Conservation (phyloP, 352 stramenopile genomes). For the Phytophthora pinifolia region DNA sequence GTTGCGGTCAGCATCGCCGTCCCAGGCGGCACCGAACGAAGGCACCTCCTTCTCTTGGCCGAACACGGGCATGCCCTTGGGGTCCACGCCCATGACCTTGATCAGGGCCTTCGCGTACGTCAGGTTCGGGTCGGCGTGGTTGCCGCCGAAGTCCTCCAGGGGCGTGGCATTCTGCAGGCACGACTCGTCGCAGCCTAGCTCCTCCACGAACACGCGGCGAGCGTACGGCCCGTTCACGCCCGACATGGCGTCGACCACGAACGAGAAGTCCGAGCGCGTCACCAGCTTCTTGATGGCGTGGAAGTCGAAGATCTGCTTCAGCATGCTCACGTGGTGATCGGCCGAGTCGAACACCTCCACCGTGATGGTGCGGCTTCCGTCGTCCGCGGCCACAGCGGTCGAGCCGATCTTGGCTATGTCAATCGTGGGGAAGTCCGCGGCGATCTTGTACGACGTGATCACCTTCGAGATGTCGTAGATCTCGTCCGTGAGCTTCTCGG, state of each 20-base stretch:
- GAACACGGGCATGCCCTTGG: constrained; percentile 70
- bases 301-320: constrained; percentile 99
- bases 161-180: constrained; percentile 93
- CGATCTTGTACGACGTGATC: constrained; percentile 95
- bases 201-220: constrained; percentile 95
- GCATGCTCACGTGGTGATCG: constrained; percentile 94
- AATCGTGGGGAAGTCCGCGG: constrained; percentile 76
- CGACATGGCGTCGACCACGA: constrained; percentile 98
- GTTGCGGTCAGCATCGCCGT: constrained; percentile 99
- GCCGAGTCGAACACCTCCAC: constrained; percentile 98
- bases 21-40: constrained; percentile 95
- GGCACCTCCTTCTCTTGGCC: constrained; percentile 76
- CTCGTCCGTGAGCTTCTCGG: constrained; percentile 96
- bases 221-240: constrained; percentile 97
- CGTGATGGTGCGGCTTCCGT: constrained; percentile 90
- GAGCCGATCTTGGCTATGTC: constrained; percentile 75
- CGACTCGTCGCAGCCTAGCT: constrained; percentile 88
- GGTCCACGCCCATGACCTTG: constrained; percentile 94
- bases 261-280: constrained; percentile 92
- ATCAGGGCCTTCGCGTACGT: constrained; percentile 97
- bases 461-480: constrained; percentile 96
- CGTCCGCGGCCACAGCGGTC: constrained; percentile 73
- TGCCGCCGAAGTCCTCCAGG: constrained; percentile 96
- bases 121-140: constrained; percentile 99
- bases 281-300: constrained; percentile 92